phyloP scores from a whole-genome alignment of 2,329 filamentous ascomycete genomes.

The Colletotrichum shisoi region DNA sequence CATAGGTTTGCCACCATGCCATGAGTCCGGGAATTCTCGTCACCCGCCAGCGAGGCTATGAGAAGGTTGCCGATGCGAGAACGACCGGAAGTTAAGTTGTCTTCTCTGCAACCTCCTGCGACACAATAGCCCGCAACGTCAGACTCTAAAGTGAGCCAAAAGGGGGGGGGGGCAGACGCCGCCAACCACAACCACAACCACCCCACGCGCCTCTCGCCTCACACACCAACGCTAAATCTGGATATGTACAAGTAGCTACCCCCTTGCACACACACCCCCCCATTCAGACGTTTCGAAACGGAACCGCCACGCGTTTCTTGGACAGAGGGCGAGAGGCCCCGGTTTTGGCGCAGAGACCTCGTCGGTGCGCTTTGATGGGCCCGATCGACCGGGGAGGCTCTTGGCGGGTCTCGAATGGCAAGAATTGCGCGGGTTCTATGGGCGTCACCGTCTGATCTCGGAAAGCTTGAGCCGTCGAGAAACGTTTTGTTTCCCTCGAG shows the following conservation, averaged over 20 bases:
- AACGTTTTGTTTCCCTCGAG: not conserved
- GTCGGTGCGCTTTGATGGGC: constrained; percentile 25
- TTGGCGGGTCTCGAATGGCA: not conserved
- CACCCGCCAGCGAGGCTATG: no score
- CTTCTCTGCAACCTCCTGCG: not conserved
- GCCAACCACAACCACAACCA: constrained; percentile 1
- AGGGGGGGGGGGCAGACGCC: not conserved
- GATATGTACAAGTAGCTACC: not conserved
- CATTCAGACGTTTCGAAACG: constrained; percentile 22
- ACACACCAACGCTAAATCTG: constrained; percentile 9
- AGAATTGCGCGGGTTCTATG: not conserved
- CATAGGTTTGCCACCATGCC: no score
- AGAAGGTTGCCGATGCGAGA: not conserved
- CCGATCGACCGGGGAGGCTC: constrained; percentile 1
- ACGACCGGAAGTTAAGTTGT: not conserved
- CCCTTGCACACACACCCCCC: not conserved
- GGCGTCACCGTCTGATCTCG: constrained; percentile 18
- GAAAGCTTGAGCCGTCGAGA: not conserved
- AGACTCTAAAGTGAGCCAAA: constrained; percentile 5
- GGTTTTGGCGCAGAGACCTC: not conserved
- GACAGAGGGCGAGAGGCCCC: not conserved
- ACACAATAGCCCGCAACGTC: not conserved
- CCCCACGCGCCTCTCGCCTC: constrained; percentile 3
- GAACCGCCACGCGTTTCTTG: constrained; percentile 13
- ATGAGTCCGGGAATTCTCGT: no score